A percentile compares a stretch with the other conserved stretches of the same genome.
Evolutionary conservation across 352 stramenopile species (phyloP).

Genomic region (Pythium aquatile): DNA sequence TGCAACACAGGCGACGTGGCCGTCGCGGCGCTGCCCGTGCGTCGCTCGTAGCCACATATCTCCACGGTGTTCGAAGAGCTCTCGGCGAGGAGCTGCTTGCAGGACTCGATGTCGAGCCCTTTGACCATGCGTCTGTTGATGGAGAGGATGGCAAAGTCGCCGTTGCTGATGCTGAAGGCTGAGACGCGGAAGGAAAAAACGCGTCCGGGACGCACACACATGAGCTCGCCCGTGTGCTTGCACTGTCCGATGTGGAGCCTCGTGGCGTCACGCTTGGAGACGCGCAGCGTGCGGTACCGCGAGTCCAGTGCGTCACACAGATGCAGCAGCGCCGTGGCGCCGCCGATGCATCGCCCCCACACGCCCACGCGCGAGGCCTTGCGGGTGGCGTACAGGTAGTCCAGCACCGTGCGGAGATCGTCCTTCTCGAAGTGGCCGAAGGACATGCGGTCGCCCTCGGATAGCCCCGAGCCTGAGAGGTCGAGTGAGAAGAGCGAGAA

Average conservation of each 20-base stretch:
- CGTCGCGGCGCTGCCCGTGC: background rate
- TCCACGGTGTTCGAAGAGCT: slow-evolving; percentile 16
- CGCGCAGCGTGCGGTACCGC: slow-evolving; percentile 47
- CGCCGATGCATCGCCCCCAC: slow-evolving; percentile 70
- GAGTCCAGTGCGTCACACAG: slow-evolving; percentile 40
- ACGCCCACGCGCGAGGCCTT: slow-evolving; percentile 49
- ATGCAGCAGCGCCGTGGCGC: slow-evolving; percentile 50
- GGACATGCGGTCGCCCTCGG: slow-evolving; percentile 58
- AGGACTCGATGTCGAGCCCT: slow-evolving; percentile 36
- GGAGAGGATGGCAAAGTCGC: slow-evolving; percentile 71
- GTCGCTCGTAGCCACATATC: slow-evolving; percentile 31
- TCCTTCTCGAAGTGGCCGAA: slow-evolving; percentile 73
- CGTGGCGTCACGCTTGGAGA: slow-evolving; percentile 35
- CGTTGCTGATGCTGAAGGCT: slow-evolving; percentile 50
- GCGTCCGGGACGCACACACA: slow-evolving; percentile 47
- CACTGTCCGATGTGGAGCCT: slow-evolving; percentile 53
- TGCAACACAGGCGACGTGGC: background rate
- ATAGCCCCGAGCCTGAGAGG: slow-evolving; percentile 65
- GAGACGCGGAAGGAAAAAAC: slow-evolving; percentile 58
- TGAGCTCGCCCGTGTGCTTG: slow-evolving; percentile 32
- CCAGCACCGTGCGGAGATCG: slow-evolving; percentile 53
- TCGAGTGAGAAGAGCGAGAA: slow-evolving; percentile 79
- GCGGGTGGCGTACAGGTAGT: slow-evolving; percentile 68
- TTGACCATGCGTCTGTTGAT: slow-evolving; percentile 47
- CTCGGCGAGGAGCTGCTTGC: slow-evolving; percentile 38